Evolutionary conservation across 2,329 filamentous ascomycete genomes (phyloP).

Genomic region (Cordyceps cateniannulata): DNA sequence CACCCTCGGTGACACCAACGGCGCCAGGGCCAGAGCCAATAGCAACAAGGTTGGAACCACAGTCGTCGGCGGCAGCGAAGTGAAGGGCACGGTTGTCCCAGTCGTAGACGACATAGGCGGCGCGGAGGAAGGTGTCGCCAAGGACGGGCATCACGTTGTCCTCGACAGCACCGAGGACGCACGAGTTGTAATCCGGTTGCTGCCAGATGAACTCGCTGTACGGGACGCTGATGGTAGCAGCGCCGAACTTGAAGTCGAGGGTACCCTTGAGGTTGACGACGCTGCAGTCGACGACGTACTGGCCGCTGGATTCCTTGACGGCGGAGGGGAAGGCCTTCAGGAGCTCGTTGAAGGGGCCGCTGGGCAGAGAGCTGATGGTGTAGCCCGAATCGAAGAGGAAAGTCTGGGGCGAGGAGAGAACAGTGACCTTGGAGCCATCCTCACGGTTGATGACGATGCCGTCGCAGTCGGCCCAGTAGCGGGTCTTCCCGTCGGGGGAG

Average conservation of each 20-base stretch:
- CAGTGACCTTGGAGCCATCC: conserved; percentile 33
- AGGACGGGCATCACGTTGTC: conserved; percentile 35
- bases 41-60: conserved; percentile 30
- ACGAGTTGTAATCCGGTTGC: conserved; percentile 22
- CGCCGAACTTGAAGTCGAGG: conserved; percentile 43
- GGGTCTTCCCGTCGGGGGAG: conserved; percentile 27
- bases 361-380: conserved; percentile 60
- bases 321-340: conserved; percentile 38
- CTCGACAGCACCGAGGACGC: conserved; percentile 40
- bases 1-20: conserved; percentile 25
- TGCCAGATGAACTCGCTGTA: conserved; percentile 42
- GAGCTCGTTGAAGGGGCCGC: conserved; percentile 42
- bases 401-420: conserved; percentile 36
- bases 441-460: conserved; percentile 28
- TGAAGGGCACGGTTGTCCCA: conserved; percentile 33
- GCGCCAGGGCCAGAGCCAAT: conserved; percentile 34
- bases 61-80: conserved; percentile 31
- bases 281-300: conserved; percentile 43
- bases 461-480: conserved; percentile 38
- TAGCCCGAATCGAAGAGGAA: conserved; percentile 62
- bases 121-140: conserved; percentile 38
- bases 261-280: conserved; percentile 29
- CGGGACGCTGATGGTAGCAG: conserved; percentile 36
- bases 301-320: conserved; percentile 34
- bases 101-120: conserved; percentile 38